Conservation (phyloP, 192 early-diverging fungal genomes). For the Phycomyces nitens region DNA sequence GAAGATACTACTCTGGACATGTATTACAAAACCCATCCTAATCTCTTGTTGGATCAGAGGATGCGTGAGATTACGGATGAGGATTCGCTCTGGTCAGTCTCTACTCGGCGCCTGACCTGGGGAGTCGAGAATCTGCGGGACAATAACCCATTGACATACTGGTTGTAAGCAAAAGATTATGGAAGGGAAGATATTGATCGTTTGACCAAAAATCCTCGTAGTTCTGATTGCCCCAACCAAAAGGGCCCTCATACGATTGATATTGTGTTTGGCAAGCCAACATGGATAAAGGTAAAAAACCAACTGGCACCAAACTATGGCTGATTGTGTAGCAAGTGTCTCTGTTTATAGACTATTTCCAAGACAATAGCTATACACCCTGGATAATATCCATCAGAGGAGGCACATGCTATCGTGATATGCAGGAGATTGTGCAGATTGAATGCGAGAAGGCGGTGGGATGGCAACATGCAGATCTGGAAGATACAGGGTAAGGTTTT, state of each 20-base stretch:
- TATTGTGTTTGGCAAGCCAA: constrained; percentile 64
- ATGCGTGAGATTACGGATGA: constrained; percentile 53
- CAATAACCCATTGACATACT: constrained; percentile 67
- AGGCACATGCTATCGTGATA: constrained; percentile 62
- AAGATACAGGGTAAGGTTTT: constrained; percentile 23
- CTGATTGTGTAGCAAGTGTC: constrained; percentile 46
- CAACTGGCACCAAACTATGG: neutral
- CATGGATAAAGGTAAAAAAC: constrained; percentile 47
- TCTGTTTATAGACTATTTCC: constrained; percentile 64
- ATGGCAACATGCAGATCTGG: constrained; percentile 66
- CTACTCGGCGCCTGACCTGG: constrained; percentile 58
- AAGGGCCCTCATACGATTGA: constrained; percentile 73
- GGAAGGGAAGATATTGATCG: too few species aligned
- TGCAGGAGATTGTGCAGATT: constrained; percentile 46
- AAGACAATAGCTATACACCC: constrained; percentile 86
- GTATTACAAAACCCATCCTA: neutral
- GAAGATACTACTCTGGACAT: neutral
- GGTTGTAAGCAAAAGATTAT: constrained; percentile 82
- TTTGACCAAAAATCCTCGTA: constrained; percentile 4
- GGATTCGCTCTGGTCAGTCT: constrained; percentile 65
- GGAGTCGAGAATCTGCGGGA: constrained; percentile 65
- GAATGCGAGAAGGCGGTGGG: constrained; percentile 59
- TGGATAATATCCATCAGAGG: constrained; percentile 57
- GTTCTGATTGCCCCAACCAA: constrained; percentile 60
- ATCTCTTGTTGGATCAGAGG: neutral